These are phyloP conservation scores for Suhomyces prunicola DNA, from an alignment of 805 yeast genomes.

Conservation along the genomic window DNA sequence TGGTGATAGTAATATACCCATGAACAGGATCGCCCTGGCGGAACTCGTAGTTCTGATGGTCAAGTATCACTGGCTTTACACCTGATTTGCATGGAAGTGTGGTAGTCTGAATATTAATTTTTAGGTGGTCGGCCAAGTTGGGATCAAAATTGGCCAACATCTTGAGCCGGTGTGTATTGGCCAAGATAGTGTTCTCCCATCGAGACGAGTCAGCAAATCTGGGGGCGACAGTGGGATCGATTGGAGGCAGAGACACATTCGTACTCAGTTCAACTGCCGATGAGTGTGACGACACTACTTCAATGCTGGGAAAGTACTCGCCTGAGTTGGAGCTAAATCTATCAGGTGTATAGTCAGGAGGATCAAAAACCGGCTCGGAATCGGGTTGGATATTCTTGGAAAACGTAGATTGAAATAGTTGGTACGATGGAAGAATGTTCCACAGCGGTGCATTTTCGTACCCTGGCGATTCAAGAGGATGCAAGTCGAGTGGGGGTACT, in stretches of 20 bases:
- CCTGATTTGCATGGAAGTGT: constrained; percentile 15
- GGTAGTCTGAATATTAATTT: constrained; percentile 19
- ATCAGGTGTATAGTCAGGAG: constrained; percentile 19
- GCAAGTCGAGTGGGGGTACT: neutral
- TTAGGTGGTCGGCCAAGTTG: constrained; percentile 15
- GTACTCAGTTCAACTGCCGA: neutral
- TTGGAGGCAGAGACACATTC: neutral
- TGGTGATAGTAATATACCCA: constrained; percentile 22
- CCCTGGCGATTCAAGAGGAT: constrained; percentile 23
- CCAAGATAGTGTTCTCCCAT: constrained; percentile 29
- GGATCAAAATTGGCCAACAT: constrained; percentile 14
- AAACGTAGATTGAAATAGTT: constrained; percentile 28
- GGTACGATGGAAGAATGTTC: constrained; percentile 31
- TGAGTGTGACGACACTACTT: neutral
- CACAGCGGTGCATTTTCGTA: constrained; percentile 27
- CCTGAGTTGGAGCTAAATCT: neutral
- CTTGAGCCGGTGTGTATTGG: constrained; percentile 25
- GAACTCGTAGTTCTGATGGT: constrained; percentile 18
- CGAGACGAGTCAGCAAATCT: constrained; percentile 10
- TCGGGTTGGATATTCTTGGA: constrained; percentile 21
- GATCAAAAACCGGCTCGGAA: constrained; percentile 19
- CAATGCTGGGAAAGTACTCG: constrained; percentile 4
- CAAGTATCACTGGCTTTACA: constrained; percentile 13
- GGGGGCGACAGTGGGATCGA: neutral
- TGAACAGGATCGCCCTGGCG: constrained; percentile 26